Evolutionary conservation across 371 early-diverging fungal genomes (phyloP).

Genomic region (Mucor piriformis): DNA sequence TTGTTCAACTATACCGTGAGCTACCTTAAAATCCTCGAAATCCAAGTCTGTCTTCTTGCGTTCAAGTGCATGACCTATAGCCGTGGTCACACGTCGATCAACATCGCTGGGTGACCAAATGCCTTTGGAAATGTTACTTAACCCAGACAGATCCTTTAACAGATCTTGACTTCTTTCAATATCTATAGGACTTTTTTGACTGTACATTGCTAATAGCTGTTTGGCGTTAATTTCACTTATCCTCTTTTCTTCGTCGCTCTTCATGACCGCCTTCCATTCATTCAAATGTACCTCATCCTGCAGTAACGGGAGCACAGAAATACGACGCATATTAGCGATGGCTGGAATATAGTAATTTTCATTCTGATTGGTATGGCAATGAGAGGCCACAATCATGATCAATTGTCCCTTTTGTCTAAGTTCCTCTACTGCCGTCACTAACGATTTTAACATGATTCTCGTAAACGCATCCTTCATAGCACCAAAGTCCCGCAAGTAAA

Average conservation of each 20-base stretch:
- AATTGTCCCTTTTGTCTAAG: slow-evolving; percentile 50
- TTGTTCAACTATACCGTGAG: slow-evolving; percentile 27
- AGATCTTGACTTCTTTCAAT: slow-evolving; percentile 8
- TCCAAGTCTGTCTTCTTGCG: slow-evolving; percentile 21
- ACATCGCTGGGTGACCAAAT: slow-evolving; percentile 41
- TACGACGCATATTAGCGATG: slow-evolving; percentile 30
- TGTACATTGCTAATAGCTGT: slow-evolving; percentile 33
- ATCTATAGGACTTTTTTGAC: slow-evolving; percentile 25
- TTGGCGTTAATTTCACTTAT: slow-evolving; percentile 53
- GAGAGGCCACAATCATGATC: slow-evolving; percentile 48
- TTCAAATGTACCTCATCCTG: slow-evolving; percentile 10
- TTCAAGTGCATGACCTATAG: slow-evolving; percentile 39
- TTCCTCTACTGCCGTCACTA: slow-evolving; percentile 45
- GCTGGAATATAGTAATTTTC: slow-evolving; percentile 9
- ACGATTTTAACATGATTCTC: slow-evolving; percentile 38
- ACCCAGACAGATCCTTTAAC: slow-evolving; percentile 8
- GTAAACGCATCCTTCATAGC: slow-evolving; percentile 47
- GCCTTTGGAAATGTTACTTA: slow-evolving; percentile 32
- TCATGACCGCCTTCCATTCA: slow-evolving; percentile 29
- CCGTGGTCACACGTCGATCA: slow-evolving; percentile 39
- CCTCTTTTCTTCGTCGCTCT: slow-evolving; percentile 36
- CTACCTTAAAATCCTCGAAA: slow-evolving; percentile 28
- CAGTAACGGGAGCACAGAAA: slow-evolving; percentile 28
- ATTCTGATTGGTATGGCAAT: slow-evolving; percentile 30
- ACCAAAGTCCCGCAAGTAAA: slow-evolving; percentile 54